These are phyloP conservation scores for Diaporthe aspalathi DNA, from an alignment of 2,329 filamentous ascomycete genomes.

Conservation along the genomic window DNA sequence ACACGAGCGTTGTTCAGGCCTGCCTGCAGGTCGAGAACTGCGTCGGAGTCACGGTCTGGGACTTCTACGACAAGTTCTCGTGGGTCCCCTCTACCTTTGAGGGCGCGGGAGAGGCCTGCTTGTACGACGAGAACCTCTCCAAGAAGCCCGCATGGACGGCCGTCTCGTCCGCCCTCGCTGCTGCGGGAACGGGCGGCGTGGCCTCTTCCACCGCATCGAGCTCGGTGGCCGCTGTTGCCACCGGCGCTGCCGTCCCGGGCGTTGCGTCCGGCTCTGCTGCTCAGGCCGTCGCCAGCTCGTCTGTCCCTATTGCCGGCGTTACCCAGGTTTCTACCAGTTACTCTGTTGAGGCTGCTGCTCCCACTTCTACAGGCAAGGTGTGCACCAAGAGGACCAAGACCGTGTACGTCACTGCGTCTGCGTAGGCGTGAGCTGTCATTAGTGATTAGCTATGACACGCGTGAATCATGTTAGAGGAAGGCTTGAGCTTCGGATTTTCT, in stretches of 20 bases:
- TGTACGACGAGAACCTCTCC: slow-evolving; percentile 51
- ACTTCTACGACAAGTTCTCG: slow-evolving; percentile 55
- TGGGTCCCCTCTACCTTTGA: slow-evolving; percentile 54
- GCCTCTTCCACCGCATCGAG: slow-evolving; percentile 21
- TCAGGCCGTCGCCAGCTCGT: not conserved
- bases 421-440: not conserved
- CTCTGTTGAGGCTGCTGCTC: slow-evolving; percentile 8
- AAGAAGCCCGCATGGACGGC: slow-evolving; percentile 54
- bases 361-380: slow-evolving; percentile 5
- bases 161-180: slow-evolving; percentile 51
- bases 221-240: slow-evolving; percentile 18
- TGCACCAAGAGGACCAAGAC: slow-evolving; percentile 39
- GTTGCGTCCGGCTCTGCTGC: slow-evolving; percentile 6
- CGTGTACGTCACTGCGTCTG: slow-evolving; percentile 37
- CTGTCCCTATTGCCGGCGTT: not conserved
- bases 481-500: not conserved
- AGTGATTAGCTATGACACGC: not conserved
- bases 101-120: slow-evolving; percentile 52
- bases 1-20: slow-evolving; percentile 51
- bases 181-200: slow-evolving; percentile 43
- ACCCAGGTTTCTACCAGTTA: not conserved
- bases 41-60: slow-evolving; percentile 57
- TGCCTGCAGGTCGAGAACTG: slow-evolving; percentile 52
- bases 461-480: not conserved
- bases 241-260: not conserved